Evolutionary conservation across 2,329 filamentous ascomycete genomes (phyloP), one percentile per base, ranked within the genome.

Genomic region (Bertia moriformis): DNA sequence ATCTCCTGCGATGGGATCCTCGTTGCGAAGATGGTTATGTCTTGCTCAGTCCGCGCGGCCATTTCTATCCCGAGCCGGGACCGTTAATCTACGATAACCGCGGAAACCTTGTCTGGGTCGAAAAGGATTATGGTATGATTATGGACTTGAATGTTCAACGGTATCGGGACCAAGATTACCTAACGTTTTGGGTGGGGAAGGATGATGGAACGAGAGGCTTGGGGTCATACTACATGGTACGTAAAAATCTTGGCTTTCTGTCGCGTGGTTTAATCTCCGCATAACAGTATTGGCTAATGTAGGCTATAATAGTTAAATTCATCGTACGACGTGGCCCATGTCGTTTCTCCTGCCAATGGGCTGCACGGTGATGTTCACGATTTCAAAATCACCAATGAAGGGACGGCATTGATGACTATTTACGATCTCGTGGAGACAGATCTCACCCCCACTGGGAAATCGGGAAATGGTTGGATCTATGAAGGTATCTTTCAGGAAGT

Each of bases 401-500:
- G 55, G 15, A 64, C 62, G 2, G 58, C 61, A 2, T 39, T 66
- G 3, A 49, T 65, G 18, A 50, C 56, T 2, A 52, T 59, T 10
- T 63, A 63, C 39, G 52, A 60, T 20, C 41, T 50, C 3, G 48
- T 51, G 1, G 47, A 43, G 1, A 51, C 48, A 4, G 53, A 66
- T 43, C 50, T 65, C 4, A 49, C 47, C 5, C 42, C 45, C 2
- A 44, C 59, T 4, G 57, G 50, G 13, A 56, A 59, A 3, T 46
- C 48, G 2, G 40, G 49, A 18, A 39, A 52, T 4, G 64, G 53
- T 45, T 63, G 58, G 59, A 58, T 60, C 44, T 49, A 45, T 20
- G 60, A 64, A 41, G 49, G 57, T 13, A 41, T 58, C 1, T 62
- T 68, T 42, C 61, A 66, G 42, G 65, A 69, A 47, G 46, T 68